Evolutionary conservation across 495 filamentous ascomycete species (phyloP).

Genomic region (Lichenothelia convexa): DNA sequence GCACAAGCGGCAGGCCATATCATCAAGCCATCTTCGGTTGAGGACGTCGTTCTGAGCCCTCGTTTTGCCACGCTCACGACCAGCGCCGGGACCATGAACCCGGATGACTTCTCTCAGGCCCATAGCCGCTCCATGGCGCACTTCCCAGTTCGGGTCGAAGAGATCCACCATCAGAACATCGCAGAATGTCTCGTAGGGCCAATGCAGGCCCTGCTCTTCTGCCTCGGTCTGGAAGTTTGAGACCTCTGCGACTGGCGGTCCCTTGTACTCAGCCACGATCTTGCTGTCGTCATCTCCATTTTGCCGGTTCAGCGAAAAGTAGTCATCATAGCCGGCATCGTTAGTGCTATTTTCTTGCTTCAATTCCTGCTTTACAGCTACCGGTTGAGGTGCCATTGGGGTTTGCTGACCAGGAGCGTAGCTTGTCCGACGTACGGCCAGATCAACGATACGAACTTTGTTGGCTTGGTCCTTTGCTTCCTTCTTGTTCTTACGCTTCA

Average conservation of each 20-base stretch:
- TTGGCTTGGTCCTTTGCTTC: slow-evolving; percentile 42
- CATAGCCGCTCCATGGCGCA: slow-evolving; percentile 93
- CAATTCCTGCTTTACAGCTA: slow-evolving; percentile 45
- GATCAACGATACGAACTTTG: slow-evolving; percentile 66
- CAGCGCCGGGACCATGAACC: slow-evolving; percentile 84
- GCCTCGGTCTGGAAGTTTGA: slow-evolving; percentile 49
- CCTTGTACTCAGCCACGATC: slow-evolving; percentile 91
- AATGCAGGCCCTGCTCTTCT: slow-evolving; percentile 63
- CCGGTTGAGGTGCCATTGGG: slow-evolving; percentile 44
- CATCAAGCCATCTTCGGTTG: slow-evolving; percentile 76
- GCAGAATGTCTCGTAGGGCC: slow-evolving; percentile 87
- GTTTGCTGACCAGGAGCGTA: slow-evolving; percentile 44
- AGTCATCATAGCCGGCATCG: slow-evolving; percentile 45
- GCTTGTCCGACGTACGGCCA: slow-evolving; percentile 50
- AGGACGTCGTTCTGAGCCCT: slow-evolving; percentile 55
- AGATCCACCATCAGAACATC: slow-evolving; percentile 84
- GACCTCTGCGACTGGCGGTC: slow-evolving; percentile 43
- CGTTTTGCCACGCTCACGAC: slow-evolving; percentile 50
- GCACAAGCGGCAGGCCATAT: slow-evolving; percentile 77
- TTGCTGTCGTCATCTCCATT: slow-evolving; percentile 74
- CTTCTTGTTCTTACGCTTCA: slow-evolving; percentile 57
- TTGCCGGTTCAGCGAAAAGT: slow-evolving; percentile 66
- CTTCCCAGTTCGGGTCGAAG: slow-evolving; percentile 89
- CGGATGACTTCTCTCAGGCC: slow-evolving; percentile 81
- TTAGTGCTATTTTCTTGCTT: slow-evolving; percentile 35